A percentile compares a stretch with the other conserved stretches of the same genome.
These are phyloP conservation scores for Nematocida sp. DNA, from an alignment of 371 early-diverging fungal genomes.

Conservation along the genomic window DNA sequence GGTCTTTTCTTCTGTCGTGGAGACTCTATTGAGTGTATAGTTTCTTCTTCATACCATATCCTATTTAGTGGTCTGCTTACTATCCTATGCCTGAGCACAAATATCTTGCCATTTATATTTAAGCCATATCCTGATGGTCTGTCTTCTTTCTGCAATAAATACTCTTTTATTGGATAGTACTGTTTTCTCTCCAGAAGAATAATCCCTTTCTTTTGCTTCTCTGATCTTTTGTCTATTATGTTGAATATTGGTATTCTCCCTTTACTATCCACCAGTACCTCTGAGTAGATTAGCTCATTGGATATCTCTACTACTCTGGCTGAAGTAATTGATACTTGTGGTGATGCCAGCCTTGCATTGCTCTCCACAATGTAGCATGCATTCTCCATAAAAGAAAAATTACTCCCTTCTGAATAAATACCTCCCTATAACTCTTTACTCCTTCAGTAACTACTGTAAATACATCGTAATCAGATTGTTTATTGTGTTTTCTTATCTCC, in stretches of 20 bases:
- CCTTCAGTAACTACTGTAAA: neutral
- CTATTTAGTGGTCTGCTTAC: neutral
- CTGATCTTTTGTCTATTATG: conserved; percentile 14
- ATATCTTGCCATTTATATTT: conserved; percentile 17
- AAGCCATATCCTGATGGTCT: conserved; percentile 9
- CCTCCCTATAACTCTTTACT: neutral
- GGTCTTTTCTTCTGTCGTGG: neutral
- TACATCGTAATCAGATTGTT: neutral
- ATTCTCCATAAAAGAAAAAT: conserved; percentile 28
- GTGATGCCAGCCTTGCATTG: neutral
- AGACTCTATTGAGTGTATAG: neutral
- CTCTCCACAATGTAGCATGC: conserved; percentile 42
- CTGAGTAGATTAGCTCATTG: conserved; percentile 17
- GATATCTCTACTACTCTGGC: conserved; percentile 39
- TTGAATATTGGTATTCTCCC: conserved; percentile 37
- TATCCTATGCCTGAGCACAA: conserved; percentile 7
- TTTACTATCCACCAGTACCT: conserved; percentile 15
- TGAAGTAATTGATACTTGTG: neutral
- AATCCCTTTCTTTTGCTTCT: conserved; percentile 14
- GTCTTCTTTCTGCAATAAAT: conserved; percentile 9
- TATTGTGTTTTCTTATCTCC: conserved; percentile 29
- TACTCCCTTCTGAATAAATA: too few species aligned
- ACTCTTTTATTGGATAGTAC: neutral
- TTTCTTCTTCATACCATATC: neutral
- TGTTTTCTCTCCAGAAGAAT: conserved; percentile 21